Evolutionary conservation across 1,284 basidiomycete species (phyloP).

Genomic region (Sanghuangporus baumii): DNA sequence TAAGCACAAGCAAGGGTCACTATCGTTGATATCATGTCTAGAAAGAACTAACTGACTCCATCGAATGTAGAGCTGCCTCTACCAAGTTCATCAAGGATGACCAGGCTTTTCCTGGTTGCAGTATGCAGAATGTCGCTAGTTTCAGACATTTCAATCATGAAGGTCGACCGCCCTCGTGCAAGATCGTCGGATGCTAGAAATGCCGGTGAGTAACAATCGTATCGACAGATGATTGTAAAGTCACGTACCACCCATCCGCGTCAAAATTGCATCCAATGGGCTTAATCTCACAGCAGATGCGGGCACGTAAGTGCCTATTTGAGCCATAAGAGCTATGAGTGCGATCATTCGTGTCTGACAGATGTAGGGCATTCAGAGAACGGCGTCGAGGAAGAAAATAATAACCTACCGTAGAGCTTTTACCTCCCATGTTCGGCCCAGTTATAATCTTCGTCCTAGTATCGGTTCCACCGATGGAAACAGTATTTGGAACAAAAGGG

Average conservation of each 20-base stretch:
- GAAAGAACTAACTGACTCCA: conserved; percentile 46
- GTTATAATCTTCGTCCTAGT: conserved; percentile 74
- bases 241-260: conserved; percentile 73
- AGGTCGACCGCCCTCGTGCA: conserved; percentile 80
- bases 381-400: background rate
- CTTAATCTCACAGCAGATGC: conserved; percentile 68
- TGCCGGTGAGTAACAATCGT: conserved; percentile 1
- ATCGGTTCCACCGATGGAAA: conserved; percentile 48
- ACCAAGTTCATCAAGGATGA: conserved; percentile 85
- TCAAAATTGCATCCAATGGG: conserved; percentile 80
- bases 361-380: background rate
- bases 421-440: conserved; percentile 80
- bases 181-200: conserved; percentile 78
- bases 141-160: conserved; percentile 95
- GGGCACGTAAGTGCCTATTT: conserved; percentile 69
- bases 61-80: conserved; percentile 83
- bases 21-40: background rate
- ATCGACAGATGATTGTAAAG: conserved; percentile 1
- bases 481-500: conserved; percentile 76
- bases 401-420: conserved; percentile 66
- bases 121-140: conserved; percentile 84
- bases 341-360: conserved; percentile 48
- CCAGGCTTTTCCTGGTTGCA: conserved; percentile 68
- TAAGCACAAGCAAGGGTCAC: conserved; percentile 26
- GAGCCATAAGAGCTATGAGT: conserved; percentile 55